These are phyloP conservation scores for Penicillium alfredii DNA, from an alignment of 495 filamentous ascomycete species.

Conservation along the genomic window DNA sequence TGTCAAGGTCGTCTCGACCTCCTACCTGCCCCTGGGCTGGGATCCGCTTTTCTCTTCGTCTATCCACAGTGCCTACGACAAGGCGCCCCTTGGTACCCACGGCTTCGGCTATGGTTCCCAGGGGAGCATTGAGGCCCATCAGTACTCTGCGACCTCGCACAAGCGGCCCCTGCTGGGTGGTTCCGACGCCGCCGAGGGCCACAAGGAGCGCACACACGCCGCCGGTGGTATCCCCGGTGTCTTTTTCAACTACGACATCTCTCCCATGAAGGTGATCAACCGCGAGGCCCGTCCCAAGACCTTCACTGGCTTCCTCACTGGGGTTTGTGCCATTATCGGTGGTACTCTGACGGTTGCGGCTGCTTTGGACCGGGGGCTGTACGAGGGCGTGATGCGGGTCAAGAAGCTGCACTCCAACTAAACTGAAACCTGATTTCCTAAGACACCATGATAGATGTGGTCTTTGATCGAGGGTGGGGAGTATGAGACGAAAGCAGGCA, in stretches of 20 bases:
- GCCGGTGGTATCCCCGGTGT: constrained; percentile 90
- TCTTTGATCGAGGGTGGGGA: constrained; percentile 3
- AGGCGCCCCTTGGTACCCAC: constrained; percentile 57
- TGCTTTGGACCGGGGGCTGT: constrained; percentile 83
- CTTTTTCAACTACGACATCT: constrained; percentile 99
- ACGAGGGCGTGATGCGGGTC: constrained; percentile 75
- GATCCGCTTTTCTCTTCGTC: constrained; percentile 43
- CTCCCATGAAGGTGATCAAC: constrained; percentile 99
- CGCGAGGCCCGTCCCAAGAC: constrained; percentile 81
- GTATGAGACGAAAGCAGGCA: constrained; percentile 15
- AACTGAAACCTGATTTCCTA: too few species aligned
- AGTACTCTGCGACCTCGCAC: constrained; percentile 95
- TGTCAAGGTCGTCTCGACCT: constrained; percentile 93
- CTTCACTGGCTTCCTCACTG: constrained; percentile 85
- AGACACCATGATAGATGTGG: constrained; percentile 1
- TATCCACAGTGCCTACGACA: constrained; percentile 46
- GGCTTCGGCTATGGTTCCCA: constrained; percentile 49
- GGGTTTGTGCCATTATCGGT: constrained; percentile 89
- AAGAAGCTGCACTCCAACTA: constrained; percentile 71
- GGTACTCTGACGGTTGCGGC: constrained; percentile 95
- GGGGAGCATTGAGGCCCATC: constrained; percentile 91
- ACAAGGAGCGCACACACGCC: constrained; percentile 85
- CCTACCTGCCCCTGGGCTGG: constrained; percentile 88
- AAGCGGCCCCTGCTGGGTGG: constrained; percentile 80
- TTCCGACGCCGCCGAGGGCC: constrained; percentile 73